phyloP scores from a whole-genome alignment of 805 yeast species.

The Tetrapisispora fleetii region DNA sequence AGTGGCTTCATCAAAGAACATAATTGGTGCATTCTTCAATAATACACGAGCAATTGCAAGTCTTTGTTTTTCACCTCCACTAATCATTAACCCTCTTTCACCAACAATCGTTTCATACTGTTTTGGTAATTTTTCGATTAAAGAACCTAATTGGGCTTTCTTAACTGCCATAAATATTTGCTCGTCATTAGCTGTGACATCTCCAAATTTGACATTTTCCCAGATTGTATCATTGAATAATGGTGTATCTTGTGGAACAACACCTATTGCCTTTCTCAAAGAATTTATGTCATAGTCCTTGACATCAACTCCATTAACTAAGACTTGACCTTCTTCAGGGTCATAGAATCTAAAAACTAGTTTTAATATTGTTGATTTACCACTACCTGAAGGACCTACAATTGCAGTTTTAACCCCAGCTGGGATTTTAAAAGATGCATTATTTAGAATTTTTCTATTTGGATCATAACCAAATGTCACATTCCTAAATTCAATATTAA shows the following conservation, averaged over 20 bases:
- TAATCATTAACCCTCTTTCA: conserved; percentile 96
- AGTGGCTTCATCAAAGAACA: conserved; percentile 95
- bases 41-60: conserved; percentile 88
- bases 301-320: conserved; percentile 85
- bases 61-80: conserved; percentile 98
- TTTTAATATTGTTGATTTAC: conserved; percentile 82
- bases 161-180: conserved; percentile 57
- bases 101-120: conserved; percentile 86
- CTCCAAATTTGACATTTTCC: conserved; percentile 83
- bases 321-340: conserved; percentile 62
- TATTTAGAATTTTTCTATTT: conserved; percentile 71
- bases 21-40: conserved; percentile 75
- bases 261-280: conserved; percentile 67
- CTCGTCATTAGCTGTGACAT: conserved; percentile 58
- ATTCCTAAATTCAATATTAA: conserved; percentile 80
- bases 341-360: conserved; percentile 87
- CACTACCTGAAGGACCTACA: conserved; percentile 95
- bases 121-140: conserved; percentile 67
- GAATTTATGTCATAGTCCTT: conserved; percentile 64
- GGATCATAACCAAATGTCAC: conserved; percentile 90
- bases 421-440: conserved; percentile 78
- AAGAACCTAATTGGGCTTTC: conserved; percentile 56
- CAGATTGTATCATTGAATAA: conserved; percentile 81
- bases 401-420: conserved; percentile 87
- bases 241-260: conserved; percentile 97